Evolutionary conservation across 2,329 filamentous ascomycete genomes (phyloP).

Genomic region (Cladosporium colombiae): DNA sequence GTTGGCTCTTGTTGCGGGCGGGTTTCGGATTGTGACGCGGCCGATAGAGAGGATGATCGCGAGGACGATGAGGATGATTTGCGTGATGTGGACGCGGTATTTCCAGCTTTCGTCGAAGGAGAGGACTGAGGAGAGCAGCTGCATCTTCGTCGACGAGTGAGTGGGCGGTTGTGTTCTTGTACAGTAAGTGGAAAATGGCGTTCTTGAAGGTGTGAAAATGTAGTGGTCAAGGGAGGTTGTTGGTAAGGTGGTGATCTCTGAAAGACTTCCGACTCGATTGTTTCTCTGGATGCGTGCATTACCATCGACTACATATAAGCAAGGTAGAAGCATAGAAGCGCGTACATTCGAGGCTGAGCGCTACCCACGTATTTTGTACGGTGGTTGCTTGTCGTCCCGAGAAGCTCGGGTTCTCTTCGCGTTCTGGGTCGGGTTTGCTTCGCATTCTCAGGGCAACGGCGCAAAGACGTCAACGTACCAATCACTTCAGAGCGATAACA

Average conservation of each 20-base stretch:
- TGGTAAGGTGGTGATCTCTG: not conserved
- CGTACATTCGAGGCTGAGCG: not conserved
- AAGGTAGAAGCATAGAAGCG: not conserved
- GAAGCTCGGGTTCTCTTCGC: conserved; percentile 7
- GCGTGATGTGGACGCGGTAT: conserved; percentile 22
- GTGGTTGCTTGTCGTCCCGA: not conserved
- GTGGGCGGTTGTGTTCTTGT: no score
- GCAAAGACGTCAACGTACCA: not conserved
- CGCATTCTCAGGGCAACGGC: not conserved
- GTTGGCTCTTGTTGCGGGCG: conserved; percentile 24
- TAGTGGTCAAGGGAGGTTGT: not conserved
- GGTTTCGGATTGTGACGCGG: conserved; percentile 24
- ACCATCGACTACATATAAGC: not conserved
- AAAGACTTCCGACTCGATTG: not conserved
- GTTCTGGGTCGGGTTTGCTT: not conserved
- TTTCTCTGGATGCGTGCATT: not conserved
- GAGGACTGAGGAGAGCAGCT: conserved; percentile 4
- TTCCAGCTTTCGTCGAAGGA: conserved; percentile 17
- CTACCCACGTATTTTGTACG: not conserved
- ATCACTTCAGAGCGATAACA: not conserved
- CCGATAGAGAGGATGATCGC: conserved; percentile 22
- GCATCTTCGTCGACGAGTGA: not conserved
- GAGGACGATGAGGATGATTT: conserved; percentile 22
- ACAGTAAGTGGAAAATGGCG: not conserved
- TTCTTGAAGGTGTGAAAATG: not conserved